Evolutionary conservation across 2,329 filamentous ascomycete species (phyloP), one percentile per base, ranked within the genome.

Genomic region (Pseudocercospora cruenta): DNA sequence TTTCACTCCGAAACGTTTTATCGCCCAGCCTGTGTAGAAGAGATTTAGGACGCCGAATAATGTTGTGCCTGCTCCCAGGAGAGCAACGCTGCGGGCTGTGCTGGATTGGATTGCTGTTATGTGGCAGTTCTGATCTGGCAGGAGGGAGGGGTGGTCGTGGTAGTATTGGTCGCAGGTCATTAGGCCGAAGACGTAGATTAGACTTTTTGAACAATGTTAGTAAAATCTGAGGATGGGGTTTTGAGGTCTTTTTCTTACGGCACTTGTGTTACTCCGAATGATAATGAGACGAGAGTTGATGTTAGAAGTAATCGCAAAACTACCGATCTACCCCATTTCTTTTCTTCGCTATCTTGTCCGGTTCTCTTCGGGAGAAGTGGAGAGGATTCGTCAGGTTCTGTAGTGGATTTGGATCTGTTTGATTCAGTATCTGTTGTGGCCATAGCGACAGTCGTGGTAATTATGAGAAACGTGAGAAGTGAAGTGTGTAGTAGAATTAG

Each of bases 91-190:
- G 1, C 81, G 81, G 0, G 90, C 89, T 1, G 89, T 91, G 21
- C 84, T 82, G 0, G 89, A 87, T 55, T 89, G 85, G 66, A 92
- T 89, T 68, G 86, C 85, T 62, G 85, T 85, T 36, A 83, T 82
- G 55, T 82, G 82, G 73, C 90, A 92, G 5, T 55, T 10, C 16
- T 85, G 82, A 66, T 88, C 85, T 24, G 60, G n/a, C n/a, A n/a
- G 60, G 16, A 67, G 31, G 3, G 81, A 81, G 12, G 85, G 82
- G 71, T 91, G 85, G 2, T 80, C 80, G 39, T 82, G 79, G 77
- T 91, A 92, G 75, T 88, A 92, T 60, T 85, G 84, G 62, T 92
- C 87, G 77, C 90, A 92, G 58, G 87, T 88, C 89, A 92, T 91
- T 1, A 90, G 75, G 64, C 88, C 87, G 71, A 92, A 91, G 24